Conservation (phyloP, 164 flowering plant species). For the Vitis amurensis region DNA sequence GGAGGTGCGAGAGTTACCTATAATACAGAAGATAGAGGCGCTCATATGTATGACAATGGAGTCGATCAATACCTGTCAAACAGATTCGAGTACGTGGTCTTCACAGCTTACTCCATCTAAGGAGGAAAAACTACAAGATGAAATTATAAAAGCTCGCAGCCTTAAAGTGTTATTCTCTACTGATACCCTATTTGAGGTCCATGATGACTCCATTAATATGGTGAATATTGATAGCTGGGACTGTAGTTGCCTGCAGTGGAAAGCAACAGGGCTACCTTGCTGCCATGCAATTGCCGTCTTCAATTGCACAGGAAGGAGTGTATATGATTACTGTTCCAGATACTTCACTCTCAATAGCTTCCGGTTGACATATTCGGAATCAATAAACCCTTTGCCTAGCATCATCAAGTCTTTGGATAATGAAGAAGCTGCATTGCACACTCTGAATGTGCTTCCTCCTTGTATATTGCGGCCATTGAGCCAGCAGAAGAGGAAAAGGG, state of each 20-base stretch:
- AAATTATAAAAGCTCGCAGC: slow-evolving; percentile 26
- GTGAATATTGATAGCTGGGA: slow-evolving; percentile 47
- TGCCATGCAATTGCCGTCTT: slow-evolving; percentile 69
- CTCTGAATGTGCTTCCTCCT: slow-evolving; percentile 47
- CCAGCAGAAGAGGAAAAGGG: slow-evolving; percentile 31
- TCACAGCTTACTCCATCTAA: slow-evolving; percentile 49
- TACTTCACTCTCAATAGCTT: slow-evolving; percentile 43
- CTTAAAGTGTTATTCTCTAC: slow-evolving; percentile 54
- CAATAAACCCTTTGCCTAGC: slow-evolving; percentile 43
- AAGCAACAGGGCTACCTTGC: slow-evolving; percentile 58
- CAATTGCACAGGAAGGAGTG: slow-evolving; percentile 28
- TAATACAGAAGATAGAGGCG: slow-evolving; percentile 36
- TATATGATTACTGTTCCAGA: slow-evolving; percentile 50
- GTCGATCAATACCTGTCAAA: slow-evolving; percentile 28
- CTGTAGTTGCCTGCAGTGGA: slow-evolving; percentile 63
- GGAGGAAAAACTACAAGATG: slow-evolving; percentile 49
- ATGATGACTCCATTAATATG: slow-evolving; percentile 32
- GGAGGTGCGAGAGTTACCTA: slow-evolving; percentile 39
- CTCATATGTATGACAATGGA: slow-evolving; percentile 31
- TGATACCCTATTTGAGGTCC: slow-evolving; percentile 56
- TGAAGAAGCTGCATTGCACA: slow-evolving; percentile 22
- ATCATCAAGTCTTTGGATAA: slow-evolving; percentile 13
- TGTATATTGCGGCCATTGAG: slow-evolving; percentile 24
- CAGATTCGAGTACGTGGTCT: slow-evolving; percentile 36
- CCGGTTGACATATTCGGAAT: slow-evolving; percentile 40